Conservation (phyloP, 108 stramenopile genomes). For the Conticribra weissflogii region DNA sequence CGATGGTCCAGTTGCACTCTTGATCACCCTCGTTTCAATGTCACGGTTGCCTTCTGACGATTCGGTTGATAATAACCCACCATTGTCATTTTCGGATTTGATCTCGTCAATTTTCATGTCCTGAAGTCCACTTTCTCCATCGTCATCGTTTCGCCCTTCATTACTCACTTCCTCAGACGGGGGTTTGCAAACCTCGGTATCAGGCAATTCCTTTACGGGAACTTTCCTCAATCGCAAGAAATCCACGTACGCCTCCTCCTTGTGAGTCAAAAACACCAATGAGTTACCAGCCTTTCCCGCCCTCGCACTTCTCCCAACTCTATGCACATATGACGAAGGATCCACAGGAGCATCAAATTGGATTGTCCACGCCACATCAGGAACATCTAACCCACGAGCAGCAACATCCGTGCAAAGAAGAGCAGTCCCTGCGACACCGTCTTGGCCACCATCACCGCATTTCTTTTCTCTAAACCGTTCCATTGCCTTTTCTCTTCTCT, state of each 20-base stretch:
- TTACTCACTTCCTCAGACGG: conserved; percentile 20
- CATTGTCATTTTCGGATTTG: neutral
- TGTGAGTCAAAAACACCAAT: conserved; percentile 86
- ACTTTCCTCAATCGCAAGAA: conserved; percentile 86
- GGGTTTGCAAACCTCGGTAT: conserved; percentile 62
- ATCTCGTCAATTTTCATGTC: conserved; percentile 6
- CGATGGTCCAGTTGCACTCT: conserved; percentile 37
- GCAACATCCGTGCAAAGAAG: conserved; percentile 98
- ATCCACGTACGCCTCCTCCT: conserved; percentile 96
- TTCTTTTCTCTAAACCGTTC: conserved; percentile 73
- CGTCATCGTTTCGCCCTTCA: conserved; percentile 21
- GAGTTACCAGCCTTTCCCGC: conserved; percentile 90
- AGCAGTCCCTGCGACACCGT: conserved; percentile 60
- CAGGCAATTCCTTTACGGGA: conserved; percentile 65
- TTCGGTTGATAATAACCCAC: neutral
- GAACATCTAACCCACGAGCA: conserved; percentile 96
- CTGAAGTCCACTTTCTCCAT: conserved; percentile 12
- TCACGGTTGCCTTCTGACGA: neutral
- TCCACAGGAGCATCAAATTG: conserved; percentile 98
- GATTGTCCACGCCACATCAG: conserved; percentile 95
- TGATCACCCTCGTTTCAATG: conserved; percentile 31
- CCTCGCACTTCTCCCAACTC: conserved; percentile 95
- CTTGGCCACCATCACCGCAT: conserved; percentile 5
- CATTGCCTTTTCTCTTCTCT: conserved; percentile 90
- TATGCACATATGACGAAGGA: conserved; percentile 96